Conservation (phyloP, 306 rosid genomes). For the Quillaja saponaria region DNA sequence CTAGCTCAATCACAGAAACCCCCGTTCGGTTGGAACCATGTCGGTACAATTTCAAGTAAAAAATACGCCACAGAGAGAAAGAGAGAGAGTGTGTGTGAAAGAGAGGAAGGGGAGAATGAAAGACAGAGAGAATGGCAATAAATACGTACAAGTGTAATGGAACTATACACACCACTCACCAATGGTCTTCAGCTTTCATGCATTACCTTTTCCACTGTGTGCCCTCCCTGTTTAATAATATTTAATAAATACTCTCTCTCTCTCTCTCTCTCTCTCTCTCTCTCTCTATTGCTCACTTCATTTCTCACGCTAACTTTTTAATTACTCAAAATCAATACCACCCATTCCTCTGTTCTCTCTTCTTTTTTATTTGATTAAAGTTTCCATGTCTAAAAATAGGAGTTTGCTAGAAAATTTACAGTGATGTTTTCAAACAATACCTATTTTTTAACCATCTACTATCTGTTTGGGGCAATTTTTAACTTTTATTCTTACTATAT, state of each 20-base stretch:
- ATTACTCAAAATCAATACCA: not conserved
- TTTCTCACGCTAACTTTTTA: not conserved
- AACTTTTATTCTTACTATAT: too few relatives aligned
- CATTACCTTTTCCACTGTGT: slow-evolving; percentile 31
- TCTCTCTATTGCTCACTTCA: not conserved
- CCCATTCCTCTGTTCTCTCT: too few relatives aligned
- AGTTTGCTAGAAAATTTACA: too few relatives aligned
- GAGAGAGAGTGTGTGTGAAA: slow-evolving; percentile 1
- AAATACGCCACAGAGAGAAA: slow-evolving; percentile 15
- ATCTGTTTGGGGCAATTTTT: too few relatives aligned
- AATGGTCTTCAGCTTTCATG: slow-evolving; percentile 49
- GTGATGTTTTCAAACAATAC: too few relatives aligned
- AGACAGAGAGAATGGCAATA: slow-evolving; percentile 27
- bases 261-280: not conserved
- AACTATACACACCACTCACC: slow-evolving; percentile 44
- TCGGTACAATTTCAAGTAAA: slow-evolving; percentile 38
- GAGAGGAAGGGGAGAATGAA: not conserved
- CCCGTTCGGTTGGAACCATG: slow-evolving; percentile 71
- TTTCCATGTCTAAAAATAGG: too few relatives aligned
- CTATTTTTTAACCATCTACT: too few relatives aligned
- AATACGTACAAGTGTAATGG: slow-evolving; percentile 43
- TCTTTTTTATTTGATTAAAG: too few relatives aligned
- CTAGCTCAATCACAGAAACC: slow-evolving; percentile 28
- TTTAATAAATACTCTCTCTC: not conserved
- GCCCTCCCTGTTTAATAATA: slow-evolving; percentile 17